Evolutionary conservation across 2,329 filamentous ascomycete genomes (phyloP).

Genomic region (Alternaria panax): DNA sequence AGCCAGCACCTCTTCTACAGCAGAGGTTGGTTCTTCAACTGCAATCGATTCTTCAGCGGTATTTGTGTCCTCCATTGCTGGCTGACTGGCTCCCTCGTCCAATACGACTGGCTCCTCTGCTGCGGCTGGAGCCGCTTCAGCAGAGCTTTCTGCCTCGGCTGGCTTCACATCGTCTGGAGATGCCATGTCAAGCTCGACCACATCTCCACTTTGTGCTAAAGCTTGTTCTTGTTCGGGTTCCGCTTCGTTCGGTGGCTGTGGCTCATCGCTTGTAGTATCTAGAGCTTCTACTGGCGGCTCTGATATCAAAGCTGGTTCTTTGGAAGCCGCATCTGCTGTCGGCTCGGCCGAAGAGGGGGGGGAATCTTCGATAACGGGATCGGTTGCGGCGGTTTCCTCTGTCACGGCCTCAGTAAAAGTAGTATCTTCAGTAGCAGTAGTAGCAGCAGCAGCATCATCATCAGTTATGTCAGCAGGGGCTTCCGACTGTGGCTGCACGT

Average conservation of each 20-base stretch:
- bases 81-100: not conserved
- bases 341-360: slow-evolving; percentile 3
- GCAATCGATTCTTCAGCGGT: not conserved
- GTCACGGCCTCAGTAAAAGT: not conserved
- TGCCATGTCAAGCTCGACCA: not conserved
- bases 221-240: not conserved
- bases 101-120: not conserved
- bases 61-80: not conserved
- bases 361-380: not conserved
- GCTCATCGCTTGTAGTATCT: not conserved
- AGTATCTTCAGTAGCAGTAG: not conserved
- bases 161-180: not conserved
- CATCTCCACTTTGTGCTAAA: not conserved
- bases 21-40: not conserved
- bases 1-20: not conserved
- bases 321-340: not conserved
- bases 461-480: not conserved
- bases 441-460: too few relatives aligned
- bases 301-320: not conserved
- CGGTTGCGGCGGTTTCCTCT: not conserved
- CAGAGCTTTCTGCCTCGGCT: not conserved
- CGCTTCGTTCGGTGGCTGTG: not conserved
- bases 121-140: not conserved
- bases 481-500: not conserved
- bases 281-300: not conserved